A percentile compares a stretch with the other conserved stretches of the same genome.
phyloP scores from a whole-genome alignment of 257 asterid species.

The Solanum ossicruentum region DNA sequence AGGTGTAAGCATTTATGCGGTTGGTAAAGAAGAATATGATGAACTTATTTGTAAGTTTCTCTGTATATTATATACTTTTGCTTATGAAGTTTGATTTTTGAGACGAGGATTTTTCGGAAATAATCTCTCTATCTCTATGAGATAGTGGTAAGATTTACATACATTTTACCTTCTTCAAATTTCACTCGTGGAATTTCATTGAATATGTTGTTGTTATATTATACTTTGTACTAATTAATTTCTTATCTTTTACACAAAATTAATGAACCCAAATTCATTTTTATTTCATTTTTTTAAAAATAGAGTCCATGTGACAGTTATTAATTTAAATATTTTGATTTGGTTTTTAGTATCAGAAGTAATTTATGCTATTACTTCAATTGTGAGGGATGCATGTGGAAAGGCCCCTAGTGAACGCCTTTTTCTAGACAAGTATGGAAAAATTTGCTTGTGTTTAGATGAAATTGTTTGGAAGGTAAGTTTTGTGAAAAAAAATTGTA shows the following conservation, averaged over 20 bases:
- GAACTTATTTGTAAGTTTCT: conserved; percentile 74
- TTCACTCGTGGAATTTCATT: no score
- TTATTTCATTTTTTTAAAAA: background rate
- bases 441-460: conserved; percentile 92
- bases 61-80: no score
- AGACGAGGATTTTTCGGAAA: no score
- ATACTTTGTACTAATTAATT: background rate
- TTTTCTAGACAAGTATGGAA: conserved; percentile 93
- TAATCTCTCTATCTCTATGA: no score
- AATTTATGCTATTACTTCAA: conserved; percentile 69
- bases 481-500: background rate
- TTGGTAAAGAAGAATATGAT: conserved; percentile 96
- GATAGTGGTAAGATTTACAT: no score
- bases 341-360: conserved; percentile 64
- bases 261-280: no score
- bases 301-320: background rate
- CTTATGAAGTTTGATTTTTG: no score
- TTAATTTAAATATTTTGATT: background rate
- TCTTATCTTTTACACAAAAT: no score
- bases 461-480: conserved; percentile 93
- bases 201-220: no score
- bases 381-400: conserved; percentile 90
- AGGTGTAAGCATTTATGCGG: conserved; percentile 76
- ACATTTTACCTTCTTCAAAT: no score
- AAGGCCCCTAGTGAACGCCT: conserved; percentile 88